phyloP scores from a whole-genome alignment of 495 filamentous ascomycete species.

The Pseudotulostoma volvatum region DNA sequence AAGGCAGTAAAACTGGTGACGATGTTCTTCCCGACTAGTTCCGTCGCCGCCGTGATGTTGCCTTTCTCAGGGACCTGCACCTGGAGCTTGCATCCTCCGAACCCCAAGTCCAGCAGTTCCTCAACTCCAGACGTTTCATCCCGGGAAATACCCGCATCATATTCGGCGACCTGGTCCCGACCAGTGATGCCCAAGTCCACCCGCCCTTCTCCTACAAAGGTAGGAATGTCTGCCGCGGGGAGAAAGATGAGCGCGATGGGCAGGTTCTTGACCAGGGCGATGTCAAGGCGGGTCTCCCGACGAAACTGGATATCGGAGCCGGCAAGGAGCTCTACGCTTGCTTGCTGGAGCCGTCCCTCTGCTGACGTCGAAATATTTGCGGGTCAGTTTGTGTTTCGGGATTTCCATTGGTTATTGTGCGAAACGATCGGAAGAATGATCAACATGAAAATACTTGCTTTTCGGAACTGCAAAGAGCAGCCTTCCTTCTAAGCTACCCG shows the following conservation, averaged over 20 bases:
- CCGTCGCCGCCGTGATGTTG: conserved; percentile 43
- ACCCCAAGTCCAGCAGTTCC: conserved; percentile 75
- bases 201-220: conserved; percentile 85
- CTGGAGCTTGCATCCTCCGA: conserved; percentile 82
- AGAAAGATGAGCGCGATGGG: conserved; percentile 94
- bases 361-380: neutral
- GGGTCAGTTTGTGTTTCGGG: neutral
- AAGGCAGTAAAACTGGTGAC: conserved; percentile 88
- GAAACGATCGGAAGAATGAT: too few relatives aligned
- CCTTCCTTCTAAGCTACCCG: neutral
- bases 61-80: conserved; percentile 59
- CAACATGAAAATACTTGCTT: neutral
- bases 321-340: conserved; percentile 70
- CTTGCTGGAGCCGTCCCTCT: conserved; percentile 6
- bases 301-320: conserved; percentile 96
- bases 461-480: neutral
- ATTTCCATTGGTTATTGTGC: neutral
- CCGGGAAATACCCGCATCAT: conserved; percentile 48
- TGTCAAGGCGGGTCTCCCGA: conserved; percentile 43
- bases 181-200: conserved; percentile 94
- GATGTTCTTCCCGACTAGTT: conserved; percentile 81
- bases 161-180: conserved; percentile 58
- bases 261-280: conserved; percentile 89
- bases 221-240: conserved; percentile 90
- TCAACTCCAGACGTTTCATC: conserved; percentile 51